Conservation (phyloP, 2,329 filamentous ascomycete species). For the Taxawa tesnikishii region DNA sequence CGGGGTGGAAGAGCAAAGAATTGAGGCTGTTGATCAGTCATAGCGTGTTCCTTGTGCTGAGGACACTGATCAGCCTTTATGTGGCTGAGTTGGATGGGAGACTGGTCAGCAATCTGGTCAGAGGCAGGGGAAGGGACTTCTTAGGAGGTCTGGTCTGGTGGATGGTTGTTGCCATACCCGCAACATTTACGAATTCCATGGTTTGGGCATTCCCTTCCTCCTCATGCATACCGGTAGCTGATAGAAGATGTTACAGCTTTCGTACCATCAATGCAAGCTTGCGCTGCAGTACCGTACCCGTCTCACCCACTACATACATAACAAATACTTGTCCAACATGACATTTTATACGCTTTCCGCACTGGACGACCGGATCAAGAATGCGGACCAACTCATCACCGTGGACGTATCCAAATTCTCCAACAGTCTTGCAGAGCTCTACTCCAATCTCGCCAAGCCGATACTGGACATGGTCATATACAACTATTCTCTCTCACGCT, state of each 20-base stretch:
- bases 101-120: conserved; percentile 82
- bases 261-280: conserved; percentile 92
- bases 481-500: conserved; percentile 84
- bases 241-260: conserved; percentile 46
- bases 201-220: conserved; percentile 34
- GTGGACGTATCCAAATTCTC: conserved; percentile 96
- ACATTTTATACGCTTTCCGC: conserved; percentile 96
- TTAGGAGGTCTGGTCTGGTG: conserved; percentile 84
- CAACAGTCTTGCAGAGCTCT: conserved; percentile 85
- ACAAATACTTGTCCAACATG: conserved; percentile 92
- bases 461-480: conserved; percentile 94
- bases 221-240: not conserved
- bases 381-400: conserved; percentile 92
- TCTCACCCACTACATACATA: conserved; percentile 88
- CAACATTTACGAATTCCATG: conserved; percentile 98
- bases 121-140: conserved; percentile 84
- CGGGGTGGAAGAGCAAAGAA: conserved; percentile 82
- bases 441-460: conserved; percentile 92
- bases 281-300: conserved; percentile 86
- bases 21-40: conserved; percentile 76
- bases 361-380: conserved; percentile 94
- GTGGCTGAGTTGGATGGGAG: conserved; percentile 92
- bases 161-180: conserved; percentile 94
- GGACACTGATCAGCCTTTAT: conserved; percentile 87
- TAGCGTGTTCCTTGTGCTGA: conserved; percentile 79